Percentiles rank a stretch among this genome's conserved stretches.
Evolutionary conservation across 2,329 filamentous ascomycete genomes (phyloP).

Genomic region (Fusarium longipes): DNA sequence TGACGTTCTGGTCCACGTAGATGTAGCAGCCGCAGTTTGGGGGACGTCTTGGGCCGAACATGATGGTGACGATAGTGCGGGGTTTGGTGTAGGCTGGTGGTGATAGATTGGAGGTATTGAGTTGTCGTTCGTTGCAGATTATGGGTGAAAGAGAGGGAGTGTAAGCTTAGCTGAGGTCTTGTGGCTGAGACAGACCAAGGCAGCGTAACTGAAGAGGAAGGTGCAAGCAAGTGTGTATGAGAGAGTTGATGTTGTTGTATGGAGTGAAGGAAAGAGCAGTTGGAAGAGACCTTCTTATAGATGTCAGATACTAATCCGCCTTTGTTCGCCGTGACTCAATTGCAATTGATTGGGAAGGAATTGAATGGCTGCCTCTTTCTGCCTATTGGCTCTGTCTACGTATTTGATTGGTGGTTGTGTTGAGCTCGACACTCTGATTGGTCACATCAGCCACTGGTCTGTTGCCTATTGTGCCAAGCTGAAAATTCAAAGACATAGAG

Average conservation of each 20-base stretch:
- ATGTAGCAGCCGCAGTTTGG: conserved; percentile 53
- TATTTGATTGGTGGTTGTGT: background rate
- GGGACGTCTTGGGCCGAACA: background rate
- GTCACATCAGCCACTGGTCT: background rate
- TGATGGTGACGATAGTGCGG: background rate
- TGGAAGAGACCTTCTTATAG: conserved; percentile 14
- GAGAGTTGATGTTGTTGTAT: background rate
- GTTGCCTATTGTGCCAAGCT: conserved; percentile 16
- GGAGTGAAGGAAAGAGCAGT: background rate
- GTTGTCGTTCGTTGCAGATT: background rate
- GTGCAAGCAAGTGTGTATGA: background rate
- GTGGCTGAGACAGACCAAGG: background rate
- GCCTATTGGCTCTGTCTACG: conserved; percentile 9
- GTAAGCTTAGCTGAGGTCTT: background rate
- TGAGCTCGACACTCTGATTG: background rate
- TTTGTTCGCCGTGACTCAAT: conserved; percentile 6
- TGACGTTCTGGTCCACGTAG: conserved; percentile 31
- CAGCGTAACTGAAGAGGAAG: too few relatives aligned
- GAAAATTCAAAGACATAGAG: background rate
- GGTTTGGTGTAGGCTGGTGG: background rate
- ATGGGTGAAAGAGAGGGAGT: background rate
- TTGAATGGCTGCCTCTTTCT: conserved; percentile 24
- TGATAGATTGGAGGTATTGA: too few relatives aligned
- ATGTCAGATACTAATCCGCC: background rate
- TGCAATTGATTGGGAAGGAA: background rate